A percentile compares a stretch with the other conserved stretches of the same genome.
phyloP scores from a whole-genome alignment of 192 early-diverging fungal species.

The Coemansia asiatica region DNA sequence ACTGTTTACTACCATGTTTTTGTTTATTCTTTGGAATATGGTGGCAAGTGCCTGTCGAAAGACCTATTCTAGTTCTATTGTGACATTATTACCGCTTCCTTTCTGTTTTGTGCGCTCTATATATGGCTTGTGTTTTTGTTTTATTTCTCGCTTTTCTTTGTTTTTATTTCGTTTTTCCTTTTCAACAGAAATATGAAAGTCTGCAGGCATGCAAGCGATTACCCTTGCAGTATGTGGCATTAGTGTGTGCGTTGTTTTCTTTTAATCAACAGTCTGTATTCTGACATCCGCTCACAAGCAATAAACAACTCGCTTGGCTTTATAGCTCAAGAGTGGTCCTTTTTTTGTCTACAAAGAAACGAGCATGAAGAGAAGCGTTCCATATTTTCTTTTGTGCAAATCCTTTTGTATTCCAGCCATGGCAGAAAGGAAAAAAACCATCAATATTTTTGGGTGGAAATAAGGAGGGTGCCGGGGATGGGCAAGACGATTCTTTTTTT shows the following conservation, averaged over 20 bases:
- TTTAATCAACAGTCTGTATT: constrained; percentile 3
- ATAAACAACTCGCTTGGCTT: neutral
- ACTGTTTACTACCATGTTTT: no score
- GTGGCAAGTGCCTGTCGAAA: no score
- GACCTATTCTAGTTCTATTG: no score
- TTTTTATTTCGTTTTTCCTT: constrained; percentile 17
- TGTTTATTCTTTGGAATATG: no score
- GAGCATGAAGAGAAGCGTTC: neutral
- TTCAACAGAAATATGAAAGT: neutral
- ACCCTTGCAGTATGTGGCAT: neutral
- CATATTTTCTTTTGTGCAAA: neutral
- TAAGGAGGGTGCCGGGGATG: neutral
- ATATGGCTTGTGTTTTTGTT: constrained; percentile 14
- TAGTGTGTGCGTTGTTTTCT: neutral
- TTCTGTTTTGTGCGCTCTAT: neutral
- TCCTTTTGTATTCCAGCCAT: neutral
- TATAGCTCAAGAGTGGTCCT: neutral
- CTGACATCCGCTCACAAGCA: neutral
- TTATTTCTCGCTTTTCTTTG: neutral
- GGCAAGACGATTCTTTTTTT: neutral
- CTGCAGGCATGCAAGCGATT: neutral
- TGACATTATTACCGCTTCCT: neutral
- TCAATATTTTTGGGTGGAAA: neutral
- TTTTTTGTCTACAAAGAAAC: neutral
- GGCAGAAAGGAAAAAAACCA: neutral